A percentile compares a stretch with the other conserved stretches of the same genome.
Conservation (phyloP, 2,329 filamentous ascomycete genomes). For the Colletotrichum sp. region DNA sequence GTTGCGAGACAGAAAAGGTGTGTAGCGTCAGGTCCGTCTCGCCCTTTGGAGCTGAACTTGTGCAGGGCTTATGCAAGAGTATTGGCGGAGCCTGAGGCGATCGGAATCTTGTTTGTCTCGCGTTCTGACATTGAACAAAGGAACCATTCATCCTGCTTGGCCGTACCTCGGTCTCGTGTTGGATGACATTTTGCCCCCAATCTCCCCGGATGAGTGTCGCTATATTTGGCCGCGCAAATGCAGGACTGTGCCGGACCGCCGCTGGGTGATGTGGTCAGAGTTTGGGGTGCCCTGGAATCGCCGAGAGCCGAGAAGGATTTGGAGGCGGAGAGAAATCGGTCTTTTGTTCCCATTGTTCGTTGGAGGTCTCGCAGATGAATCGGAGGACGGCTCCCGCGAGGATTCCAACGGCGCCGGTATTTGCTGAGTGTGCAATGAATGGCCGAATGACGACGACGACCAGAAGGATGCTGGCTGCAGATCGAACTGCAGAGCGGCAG, state of each 20-base stretch:
- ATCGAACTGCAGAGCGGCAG: not conserved
- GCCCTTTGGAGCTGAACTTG: not conserved
- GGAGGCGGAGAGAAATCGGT: not conserved
- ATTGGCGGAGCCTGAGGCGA: not conserved
- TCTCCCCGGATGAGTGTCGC: not conserved
- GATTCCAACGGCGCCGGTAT: not conserved
- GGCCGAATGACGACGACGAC: not conserved
- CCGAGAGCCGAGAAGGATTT: not conserved
- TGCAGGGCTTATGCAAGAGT: not conserved
- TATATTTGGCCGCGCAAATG: not conserved
- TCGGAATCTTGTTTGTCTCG: slow-evolving; percentile 10
- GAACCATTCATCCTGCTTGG: not conserved
- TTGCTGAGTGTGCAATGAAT: not conserved
- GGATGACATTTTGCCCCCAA: not conserved
- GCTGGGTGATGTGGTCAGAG: not conserved
- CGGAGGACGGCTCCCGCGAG: not conserved
- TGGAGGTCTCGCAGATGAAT: not conserved
- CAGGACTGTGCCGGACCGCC: not conserved
- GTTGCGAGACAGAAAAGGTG: not conserved
- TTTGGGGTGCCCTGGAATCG: not conserved
- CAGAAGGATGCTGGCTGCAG: not conserved
- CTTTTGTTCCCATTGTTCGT: not conserved
- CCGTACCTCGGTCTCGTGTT: not conserved
- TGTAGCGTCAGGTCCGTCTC: not conserved
- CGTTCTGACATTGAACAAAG: not conserved